These are phyloP conservation scores for Fraxinus cuspidata DNA, from an alignment of 257 asterid species.

Conservation along the genomic window DNA sequence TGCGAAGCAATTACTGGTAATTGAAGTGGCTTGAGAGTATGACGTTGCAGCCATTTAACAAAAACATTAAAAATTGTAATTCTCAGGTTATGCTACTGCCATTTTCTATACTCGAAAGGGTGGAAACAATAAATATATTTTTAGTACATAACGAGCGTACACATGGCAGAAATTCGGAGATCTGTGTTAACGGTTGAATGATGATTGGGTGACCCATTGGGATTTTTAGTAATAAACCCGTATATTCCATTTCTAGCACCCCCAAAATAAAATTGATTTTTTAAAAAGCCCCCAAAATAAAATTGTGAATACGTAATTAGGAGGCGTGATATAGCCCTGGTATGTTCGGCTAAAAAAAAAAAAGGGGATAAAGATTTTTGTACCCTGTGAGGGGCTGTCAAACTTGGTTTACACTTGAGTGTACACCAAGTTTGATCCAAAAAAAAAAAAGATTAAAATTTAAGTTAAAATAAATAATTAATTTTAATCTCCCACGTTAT, in stretches of 20 bases:
- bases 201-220: not conserved
- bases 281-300: not conserved
- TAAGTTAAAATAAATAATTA: too few species aligned
- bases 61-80: conserved; percentile 23
- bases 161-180: not conserved
- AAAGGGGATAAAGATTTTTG: too few species aligned
- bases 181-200: not conserved
- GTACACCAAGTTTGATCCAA: too few species aligned
- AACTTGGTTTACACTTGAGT: too few species aligned
- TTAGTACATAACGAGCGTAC: not conserved
- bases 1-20: conserved; percentile 24
- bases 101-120: too few species aligned
- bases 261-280: not conserved
- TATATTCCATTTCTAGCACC: not conserved
- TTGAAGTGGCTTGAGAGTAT: conserved; percentile 16
- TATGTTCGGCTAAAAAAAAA: too few species aligned
- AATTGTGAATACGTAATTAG: not conserved
- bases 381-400: too few species aligned
- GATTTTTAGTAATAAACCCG: not conserved
- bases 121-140: not conserved
- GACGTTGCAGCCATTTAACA: not conserved
- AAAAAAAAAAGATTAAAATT: too few species aligned
- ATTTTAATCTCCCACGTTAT: too few species aligned
- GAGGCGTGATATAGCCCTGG: too few species aligned
- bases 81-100: not conserved